phyloP scores from a whole-genome alignment of 2,329 filamentous ascomycete species.

The Tolypocladium guangdongense region DNA sequence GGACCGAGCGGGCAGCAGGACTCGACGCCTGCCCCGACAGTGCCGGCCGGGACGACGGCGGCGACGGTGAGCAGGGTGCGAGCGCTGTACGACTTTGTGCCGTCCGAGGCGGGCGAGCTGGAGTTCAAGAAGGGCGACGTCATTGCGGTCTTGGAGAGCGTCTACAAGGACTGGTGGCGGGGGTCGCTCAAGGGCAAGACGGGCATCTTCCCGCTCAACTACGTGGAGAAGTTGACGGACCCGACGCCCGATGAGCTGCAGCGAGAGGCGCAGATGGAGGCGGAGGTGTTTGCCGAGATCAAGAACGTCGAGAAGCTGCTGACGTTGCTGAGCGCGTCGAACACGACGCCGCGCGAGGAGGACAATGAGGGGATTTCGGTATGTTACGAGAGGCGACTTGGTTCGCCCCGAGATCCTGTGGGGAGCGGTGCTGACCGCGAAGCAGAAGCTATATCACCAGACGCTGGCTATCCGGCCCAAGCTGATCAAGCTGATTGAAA shows the following conservation, averaged over 20 bases:
- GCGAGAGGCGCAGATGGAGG: slow-evolving; percentile 91
- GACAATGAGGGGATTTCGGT: slow-evolving; percentile 96
- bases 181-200: slow-evolving; percentile 89
- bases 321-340: slow-evolving; percentile 81
- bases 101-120: slow-evolving; percentile 86
- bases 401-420: no score
- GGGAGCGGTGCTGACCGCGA: slow-evolving; percentile 17
- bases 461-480: slow-evolving; percentile 92
- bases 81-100: slow-evolving; percentile 88
- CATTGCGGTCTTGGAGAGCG: slow-evolving; percentile 92
- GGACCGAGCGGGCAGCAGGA: slow-evolving; percentile 28
- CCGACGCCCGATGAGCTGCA: slow-evolving; percentile 91
- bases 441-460: slow-evolving; percentile 72
- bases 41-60: slow-evolving; percentile 78
- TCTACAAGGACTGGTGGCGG: slow-evolving; percentile 99
- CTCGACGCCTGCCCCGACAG: slow-evolving; percentile 37
- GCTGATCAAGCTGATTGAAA: slow-evolving; percentile 94
- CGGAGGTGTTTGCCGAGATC: slow-evolving; percentile 54
- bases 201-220: slow-evolving; percentile 96
- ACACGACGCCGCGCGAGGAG: slow-evolving; percentile 66
- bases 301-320: slow-evolving; percentile 61
- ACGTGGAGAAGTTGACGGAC: slow-evolving; percentile 93
- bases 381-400: slow-evolving; percentile 14
- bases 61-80: slow-evolving; percentile 92
- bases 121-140: slow-evolving; percentile 96